Base-by-base conservation (phyloP, 208 protist genomes). In the Sergeia podlipaevii region DNA sequence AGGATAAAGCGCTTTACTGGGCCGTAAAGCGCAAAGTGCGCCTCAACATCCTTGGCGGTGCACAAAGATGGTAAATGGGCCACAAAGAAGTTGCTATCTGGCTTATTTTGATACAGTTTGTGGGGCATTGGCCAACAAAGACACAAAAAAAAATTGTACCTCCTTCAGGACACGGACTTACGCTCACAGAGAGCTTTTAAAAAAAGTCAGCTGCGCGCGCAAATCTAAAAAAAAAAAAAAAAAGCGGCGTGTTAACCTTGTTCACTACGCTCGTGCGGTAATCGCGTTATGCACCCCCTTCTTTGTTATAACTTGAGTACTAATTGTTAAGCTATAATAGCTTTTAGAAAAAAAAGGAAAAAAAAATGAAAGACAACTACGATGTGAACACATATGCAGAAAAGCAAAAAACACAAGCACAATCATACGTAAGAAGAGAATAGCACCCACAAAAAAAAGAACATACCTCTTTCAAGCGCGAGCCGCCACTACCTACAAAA, bases 361-460 rank as follows among this genome's bases (percentile, higher is more conserved):
- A 21, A 53, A n/a, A 24, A 47, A 58, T 26, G 26, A 52, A 46
- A 38, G 13, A 26, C 21, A 43, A 18, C 5, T 4, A 38, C 17
- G 20, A 32, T 38, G 15, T 8, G 36, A 42, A 5, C 43, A 21
- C 24, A 56, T n/a, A 56, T 33, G 15, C 33, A 45, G 27, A 28
- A 50, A 68, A 68, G 32, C 34, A 51, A 59, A 53, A 2, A 30
- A 34, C 43, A 28, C 38, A 46, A 70, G 53, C 5, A 47, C 8
- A 42, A 4, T 29, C 10, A 49, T 29, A 4, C 49, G n/a, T n/a
- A n/a, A n/a, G n/a, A n/a, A n/a, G n/a, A n/a, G n/a, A n/a, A n/a
- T n/a, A n/a, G n/a, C n/a, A n/a, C n/a, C n/a, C n/a, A n/a, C n/a
- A n/a, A n/a, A n/a, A n/a, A n/a, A n/a, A n/a, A n/a, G n/a, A n/a